Percentiles rank a stretch among this genome's conserved stretches.
phyloP scores from a whole-genome alignment of 208 protist species.

The Trypanosoma rangeli region DNA sequence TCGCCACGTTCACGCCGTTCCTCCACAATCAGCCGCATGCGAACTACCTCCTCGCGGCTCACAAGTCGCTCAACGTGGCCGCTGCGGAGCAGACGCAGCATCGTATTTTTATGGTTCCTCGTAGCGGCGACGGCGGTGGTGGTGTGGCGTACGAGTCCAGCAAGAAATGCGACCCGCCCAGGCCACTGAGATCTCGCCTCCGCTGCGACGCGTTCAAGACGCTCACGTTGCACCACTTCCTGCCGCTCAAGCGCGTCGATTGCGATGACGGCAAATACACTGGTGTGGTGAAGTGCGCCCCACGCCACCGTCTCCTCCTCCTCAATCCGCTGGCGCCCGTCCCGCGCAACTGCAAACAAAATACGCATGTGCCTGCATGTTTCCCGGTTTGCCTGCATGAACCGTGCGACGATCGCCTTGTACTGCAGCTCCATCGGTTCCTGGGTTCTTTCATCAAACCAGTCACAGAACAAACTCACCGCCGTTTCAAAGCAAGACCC shows the following conservation, averaged over 20 bases:
- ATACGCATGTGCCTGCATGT: conserved; percentile 27
- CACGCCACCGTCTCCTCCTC: conserved; percentile 17
- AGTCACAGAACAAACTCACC: conserved; percentile 19
- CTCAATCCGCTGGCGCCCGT: conserved; percentile 31
- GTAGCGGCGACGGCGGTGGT: not conserved
- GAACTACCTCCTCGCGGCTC: conserved; percentile 26
- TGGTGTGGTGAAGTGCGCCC: conserved; percentile 1
- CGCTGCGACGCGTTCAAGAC: conserved; percentile 15
- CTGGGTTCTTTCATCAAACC: conserved; percentile 34
- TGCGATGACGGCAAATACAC: conserved; percentile 17
- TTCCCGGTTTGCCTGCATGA: conserved; percentile 16
- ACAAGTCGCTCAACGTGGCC: conserved; percentile 13
- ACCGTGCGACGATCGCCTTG: conserved; percentile 35
- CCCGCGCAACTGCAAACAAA: conserved; percentile 29
- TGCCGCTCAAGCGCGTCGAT: conserved; percentile 2
- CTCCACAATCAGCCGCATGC: conserved; percentile 13
- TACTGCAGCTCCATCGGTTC: conserved; percentile 34
- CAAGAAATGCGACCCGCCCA: conserved; percentile 10
- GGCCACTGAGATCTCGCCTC: not conserved
- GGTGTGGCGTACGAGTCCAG: not conserved
- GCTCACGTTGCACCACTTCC: conserved; percentile 15
- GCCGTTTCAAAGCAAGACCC: conserved; percentile 13
- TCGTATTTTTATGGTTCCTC: not conserved
- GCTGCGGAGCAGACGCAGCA: conserved; percentile 1
- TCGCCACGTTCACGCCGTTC: not conserved